Base-by-base conservation (phyloP, 768 basidiomycete genomes). In the Macrolepiota dolichaula region DNA sequence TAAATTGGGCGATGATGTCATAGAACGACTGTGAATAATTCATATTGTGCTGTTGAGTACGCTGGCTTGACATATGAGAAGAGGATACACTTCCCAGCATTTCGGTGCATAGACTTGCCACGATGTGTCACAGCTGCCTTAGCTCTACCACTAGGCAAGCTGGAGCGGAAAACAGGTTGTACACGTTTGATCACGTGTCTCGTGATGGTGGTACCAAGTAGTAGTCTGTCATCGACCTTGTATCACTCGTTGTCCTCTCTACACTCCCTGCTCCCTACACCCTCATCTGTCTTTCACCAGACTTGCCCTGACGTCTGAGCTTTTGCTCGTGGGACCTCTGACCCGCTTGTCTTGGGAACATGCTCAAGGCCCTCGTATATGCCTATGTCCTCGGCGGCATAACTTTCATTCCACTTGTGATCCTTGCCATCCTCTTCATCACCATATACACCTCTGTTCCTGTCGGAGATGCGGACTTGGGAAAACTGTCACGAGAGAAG, bases 311-410 rank as follows among this genome's bases (percentile, higher is more conserved):
- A 19, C 42, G 42, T 44, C 47, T 49, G 47, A 49, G 47, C 59
- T 62, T 13, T 54, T 49, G 51, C 60, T 51, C 40, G 27, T 54
- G 38, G 52, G 46, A 24, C 52, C 13, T 57, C 22, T 54, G 59
- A 59, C 57, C 64, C 57, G 32, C 44, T 50, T 24, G 55, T 62
- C 59, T 63, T 56, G 65, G 46, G 52, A 64, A 61, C 64, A 91
- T 92, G 91, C 82, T 92, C 66, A 87, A 81, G 69, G 83, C 88
- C 2, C 73, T 94, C 54, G 66, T 93, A 63, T 87, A 96, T 70
- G 90, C 90, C 36, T 97, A 97, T 73, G 75, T 97, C 62, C 78
- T 97, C 47, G 96, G 96, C 57, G 96, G 94, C 47, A 62, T 97
- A 64, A 96, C 96, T 2, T 91, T 96, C 73, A 77, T 97, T 59